Evolutionary conservation across 192 early-diverging fungal species (phyloP).

Genomic region (Entophlyctis helioformis): DNA sequence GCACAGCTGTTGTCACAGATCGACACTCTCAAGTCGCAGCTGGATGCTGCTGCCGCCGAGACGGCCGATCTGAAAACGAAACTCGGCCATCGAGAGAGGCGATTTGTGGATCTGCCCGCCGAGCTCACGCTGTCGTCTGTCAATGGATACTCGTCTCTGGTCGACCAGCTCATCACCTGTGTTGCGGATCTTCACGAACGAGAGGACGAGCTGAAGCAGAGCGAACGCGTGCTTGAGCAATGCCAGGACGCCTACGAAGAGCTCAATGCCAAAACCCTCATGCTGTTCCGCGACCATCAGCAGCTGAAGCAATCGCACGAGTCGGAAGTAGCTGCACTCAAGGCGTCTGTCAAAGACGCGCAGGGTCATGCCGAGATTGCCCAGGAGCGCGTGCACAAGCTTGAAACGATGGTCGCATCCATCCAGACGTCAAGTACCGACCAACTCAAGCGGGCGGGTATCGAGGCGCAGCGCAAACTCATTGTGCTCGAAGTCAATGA

Average conservation of each 20-base stretch:
- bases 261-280: constrained; percentile 16
- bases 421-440: constrained; percentile 1
- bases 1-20: too few species aligned
- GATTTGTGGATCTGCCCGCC: constrained; percentile 16
- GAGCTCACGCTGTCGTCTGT: constrained; percentile 11
- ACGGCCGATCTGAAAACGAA: too few species aligned
- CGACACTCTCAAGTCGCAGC: too few species aligned
- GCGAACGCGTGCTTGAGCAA: constrained; percentile 12
- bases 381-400: constrained; percentile 2
- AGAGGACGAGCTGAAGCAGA: constrained; percentile 12
- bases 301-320: neutral
- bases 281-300: constrained; percentile 23
- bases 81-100: too few species aligned
- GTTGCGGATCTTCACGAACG: constrained; percentile 21
- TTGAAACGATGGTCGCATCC: constrained; percentile 6
- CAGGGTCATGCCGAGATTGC: neutral
- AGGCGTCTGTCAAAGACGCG: constrained; percentile 6
- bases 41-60: too few species aligned
- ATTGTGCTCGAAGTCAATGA: constrained; percentile 31
- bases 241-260: constrained; percentile 14
- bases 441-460: constrained; percentile 8
- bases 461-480: constrained; percentile 23
- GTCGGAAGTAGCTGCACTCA: neutral
- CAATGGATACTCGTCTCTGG: constrained; percentile 20
- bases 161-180: constrained; percentile 31